Conservation (phyloP, 2,329 filamentous ascomycete species). For the Parastagonospora avenae region DNA sequence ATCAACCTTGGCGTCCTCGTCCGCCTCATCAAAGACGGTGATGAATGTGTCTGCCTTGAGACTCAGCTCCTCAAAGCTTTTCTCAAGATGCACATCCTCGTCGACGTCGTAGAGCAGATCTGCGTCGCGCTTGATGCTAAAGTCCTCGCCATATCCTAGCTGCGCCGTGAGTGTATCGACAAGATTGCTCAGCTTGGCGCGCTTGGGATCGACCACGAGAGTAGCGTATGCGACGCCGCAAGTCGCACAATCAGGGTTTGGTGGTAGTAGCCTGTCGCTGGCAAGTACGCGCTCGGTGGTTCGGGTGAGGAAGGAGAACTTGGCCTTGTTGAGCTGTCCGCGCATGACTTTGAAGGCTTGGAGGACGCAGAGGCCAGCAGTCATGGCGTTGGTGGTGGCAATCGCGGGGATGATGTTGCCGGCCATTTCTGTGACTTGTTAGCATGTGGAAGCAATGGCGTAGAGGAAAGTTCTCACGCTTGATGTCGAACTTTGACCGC, state of each 20-base stretch:
- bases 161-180: conserved; percentile 75
- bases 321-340: conserved; percentile 68
- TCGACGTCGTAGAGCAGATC: conserved; percentile 85
- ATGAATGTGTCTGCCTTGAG: conserved; percentile 76
- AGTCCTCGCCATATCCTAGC: conserved; percentile 79
- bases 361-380: conserved; percentile 87
- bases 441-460: background rate
- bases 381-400: conserved; percentile 96
- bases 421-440: conserved; percentile 74
- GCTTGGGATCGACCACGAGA: conserved; percentile 69
- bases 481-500: conserved; percentile 94
- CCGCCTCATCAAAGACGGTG: conserved; percentile 82
- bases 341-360: conserved; percentile 90
- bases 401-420: conserved; percentile 99
- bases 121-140: conserved; percentile 75
- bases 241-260: conserved; percentile 82
- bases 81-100: conserved; percentile 81
- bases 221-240: conserved; percentile 76
- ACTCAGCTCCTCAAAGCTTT: conserved; percentile 78
- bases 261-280: conserved; percentile 61
- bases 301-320: conserved; percentile 84
- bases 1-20: conserved; percentile 78
- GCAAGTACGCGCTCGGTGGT: conserved; percentile 64
- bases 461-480: conserved; percentile 58
- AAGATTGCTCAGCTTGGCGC: conserved; percentile 78